Evolutionary conservation across 177 flowering plant species (phyloP), one percentile per base, ranked within the genome.

Genomic region (Vitis hybrid): DNA sequence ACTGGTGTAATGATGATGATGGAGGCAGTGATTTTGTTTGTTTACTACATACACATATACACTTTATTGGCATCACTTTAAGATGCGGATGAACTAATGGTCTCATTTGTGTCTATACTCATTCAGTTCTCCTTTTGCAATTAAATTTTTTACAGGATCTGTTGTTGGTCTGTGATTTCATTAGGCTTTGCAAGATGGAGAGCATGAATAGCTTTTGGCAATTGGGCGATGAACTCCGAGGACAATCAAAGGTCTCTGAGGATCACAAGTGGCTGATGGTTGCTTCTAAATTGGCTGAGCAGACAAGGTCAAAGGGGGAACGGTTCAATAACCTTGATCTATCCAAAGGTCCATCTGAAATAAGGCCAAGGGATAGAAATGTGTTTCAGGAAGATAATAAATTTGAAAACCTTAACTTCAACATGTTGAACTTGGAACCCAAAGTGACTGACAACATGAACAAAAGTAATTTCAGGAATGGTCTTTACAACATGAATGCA

Each of bases 181-280:
- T 68, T 54, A 58, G 72, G 67, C 17, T 76, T 64, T 76, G 58
- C 73, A 81, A 69, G 71, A 85, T 88, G 88, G 90, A 85, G 62
- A 79, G 49, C 61, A 68, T 82, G 73, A 32, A 75, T 17, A 83
- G 86, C 84, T 89, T 77, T 76, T 89, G 91, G 91, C 91, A 89
- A 67, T 72, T 87, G 74, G 90, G 91, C 4, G 91, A 87, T 70
- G 87, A 86, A 72, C 90, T 89, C 65, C 90, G 93, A 63, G 91
- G 89, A 52, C 90, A 83, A 65, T 70, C 89, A 35, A 86, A 77
- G 74, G 85, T 70, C 49, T 77, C 90, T 9, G 90, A 89, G 77
- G 93, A 89, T 61, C 89, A 85, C 52, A 75, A 84, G 35, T 89
- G 90, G 93, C 60, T 75, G 1, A 56, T 84, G 85, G 90, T 74